phyloP scores from a whole-genome alignment of 805 yeast species.

The Starmerella geochares region DNA sequence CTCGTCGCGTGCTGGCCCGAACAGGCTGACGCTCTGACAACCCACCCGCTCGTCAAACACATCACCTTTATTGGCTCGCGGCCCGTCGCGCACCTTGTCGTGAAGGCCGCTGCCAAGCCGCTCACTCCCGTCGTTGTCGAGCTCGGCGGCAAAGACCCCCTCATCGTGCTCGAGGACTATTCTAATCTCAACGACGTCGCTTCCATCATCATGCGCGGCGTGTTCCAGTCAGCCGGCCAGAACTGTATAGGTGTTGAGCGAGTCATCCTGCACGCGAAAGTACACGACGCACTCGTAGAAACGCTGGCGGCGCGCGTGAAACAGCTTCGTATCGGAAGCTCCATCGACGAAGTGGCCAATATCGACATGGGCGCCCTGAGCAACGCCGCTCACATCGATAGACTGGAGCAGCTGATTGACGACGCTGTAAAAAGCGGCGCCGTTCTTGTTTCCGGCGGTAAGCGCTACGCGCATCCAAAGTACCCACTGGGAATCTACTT shows the following conservation, averaged over 20 bases:
- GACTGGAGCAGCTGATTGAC: slow-evolving; percentile 53
- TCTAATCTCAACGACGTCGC: slow-evolving; percentile 37
- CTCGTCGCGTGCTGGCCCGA: slow-evolving; percentile 81
- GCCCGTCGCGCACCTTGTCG: slow-evolving; percentile 84
- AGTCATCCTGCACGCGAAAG: slow-evolving; percentile 56
- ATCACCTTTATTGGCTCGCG: slow-evolving; percentile 94
- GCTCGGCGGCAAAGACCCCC: slow-evolving; percentile 92
- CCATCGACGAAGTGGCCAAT: slow-evolving; percentile 79
- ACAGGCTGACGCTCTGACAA: slow-evolving; percentile 74
- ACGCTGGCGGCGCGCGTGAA: slow-evolving; percentile 50
- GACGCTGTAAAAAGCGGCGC: slow-evolving; percentile 83
- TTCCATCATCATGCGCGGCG: slow-evolving; percentile 83
- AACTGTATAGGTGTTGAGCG: slow-evolving; percentile 97
- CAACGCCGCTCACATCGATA: slow-evolving; percentile 60
- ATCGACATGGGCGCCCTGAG: slow-evolving; percentile 97
- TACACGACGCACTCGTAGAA: slow-evolving; percentile 53
- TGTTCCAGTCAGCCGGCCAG: slow-evolving; percentile 95
- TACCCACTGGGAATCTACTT: slow-evolving; percentile 94
- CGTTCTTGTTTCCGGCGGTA: slow-evolving; percentile 67
- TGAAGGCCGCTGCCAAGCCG: slow-evolving; percentile 69
- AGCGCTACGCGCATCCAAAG: slow-evolving; percentile 70
- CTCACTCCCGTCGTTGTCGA: slow-evolving; percentile 93
- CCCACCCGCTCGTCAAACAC: slow-evolving; percentile 74
- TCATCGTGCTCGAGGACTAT: slow-evolving; percentile 59
- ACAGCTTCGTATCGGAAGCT: slow-evolving; percentile 69